phyloP scores from a whole-genome alignment of 1,284 basidiomycete genomes.

The Crucibulum cyathiforme region DNA sequence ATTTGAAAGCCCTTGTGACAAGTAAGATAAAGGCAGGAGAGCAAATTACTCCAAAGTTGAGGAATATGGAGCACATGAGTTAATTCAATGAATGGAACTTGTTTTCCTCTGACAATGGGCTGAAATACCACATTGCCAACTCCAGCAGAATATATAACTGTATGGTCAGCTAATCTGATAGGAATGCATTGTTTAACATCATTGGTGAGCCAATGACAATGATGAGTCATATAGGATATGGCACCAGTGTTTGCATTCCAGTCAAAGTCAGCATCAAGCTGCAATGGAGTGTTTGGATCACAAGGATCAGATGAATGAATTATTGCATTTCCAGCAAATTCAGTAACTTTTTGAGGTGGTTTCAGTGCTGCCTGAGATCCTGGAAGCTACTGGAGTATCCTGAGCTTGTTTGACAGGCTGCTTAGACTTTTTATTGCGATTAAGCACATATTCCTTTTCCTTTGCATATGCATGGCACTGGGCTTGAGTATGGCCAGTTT shows the following conservation, averaged over 20 bases:
- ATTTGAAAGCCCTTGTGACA: slow-evolving; percentile 2
- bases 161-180: slow-evolving; percentile 16
- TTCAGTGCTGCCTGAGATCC: not conserved
- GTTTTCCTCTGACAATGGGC: slow-evolving; percentile 20
- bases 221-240: slow-evolving; percentile 44
- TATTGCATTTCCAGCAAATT: slow-evolving; percentile 7
- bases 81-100: slow-evolving; percentile 26
- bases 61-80: slow-evolving; percentile 40
- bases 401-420: not conserved
- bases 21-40: slow-evolving; percentile 31
- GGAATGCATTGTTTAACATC: slow-evolving; percentile 27
- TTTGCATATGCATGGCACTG: not conserved
- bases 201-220: slow-evolving; percentile 35
- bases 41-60: slow-evolving; percentile 33
- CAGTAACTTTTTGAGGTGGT: not conserved
- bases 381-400: not conserved
- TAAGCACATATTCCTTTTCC: not conserved
- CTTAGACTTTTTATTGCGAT: not conserved
- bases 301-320: not conserved
- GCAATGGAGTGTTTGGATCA: slow-evolving; percentile 2
- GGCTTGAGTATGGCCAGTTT: not conserved
- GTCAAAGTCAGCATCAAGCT: slow-evolving; percentile 6
- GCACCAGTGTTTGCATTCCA: slow-evolving; percentile 43
- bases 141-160: slow-evolving; percentile 33
- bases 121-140: slow-evolving; percentile 37